These are phyloP conservation scores for Scutellaria galericulata DNA, from an alignment of 257 asterid genomes.

Conservation along the genomic window DNA sequence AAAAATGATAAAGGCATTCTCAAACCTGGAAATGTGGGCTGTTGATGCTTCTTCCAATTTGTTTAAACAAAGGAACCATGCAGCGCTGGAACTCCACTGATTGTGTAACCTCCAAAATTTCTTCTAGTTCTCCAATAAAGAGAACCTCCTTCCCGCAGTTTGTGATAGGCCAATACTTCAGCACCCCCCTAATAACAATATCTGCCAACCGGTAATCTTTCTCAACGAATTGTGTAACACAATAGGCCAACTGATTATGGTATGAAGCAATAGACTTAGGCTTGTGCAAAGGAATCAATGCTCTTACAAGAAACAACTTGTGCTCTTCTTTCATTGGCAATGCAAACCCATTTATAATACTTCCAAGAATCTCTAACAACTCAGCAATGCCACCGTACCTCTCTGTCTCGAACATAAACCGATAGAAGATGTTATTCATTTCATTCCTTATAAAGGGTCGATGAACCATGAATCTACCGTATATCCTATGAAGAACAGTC, in stretches of 20 bases:
- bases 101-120: slow-evolving; percentile 80
- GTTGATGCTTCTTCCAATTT: slow-evolving; percentile 78
- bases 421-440: slow-evolving; percentile 69
- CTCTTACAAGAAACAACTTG: slow-evolving; percentile 82
- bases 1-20: slow-evolving; percentile 10
- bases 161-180: slow-evolving; percentile 90
- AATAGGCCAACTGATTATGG: slow-evolving; percentile 82
- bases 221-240: slow-evolving; percentile 79
- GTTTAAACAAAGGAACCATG: slow-evolving; percentile 86
- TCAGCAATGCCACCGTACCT: slow-evolving; percentile 77
- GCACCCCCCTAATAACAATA: slow-evolving; percentile 68
- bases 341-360: slow-evolving; percentile 84
- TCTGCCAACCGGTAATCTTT: slow-evolving; percentile 89
- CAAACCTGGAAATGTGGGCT: slow-evolving; percentile 94
- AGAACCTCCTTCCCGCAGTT: slow-evolving; percentile 92
- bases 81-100: slow-evolving; percentile 79
- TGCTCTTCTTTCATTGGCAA: slow-evolving; percentile 98
- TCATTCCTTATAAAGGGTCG: slow-evolving; percentile 85
- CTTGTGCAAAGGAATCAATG: slow-evolving; percentile 93
- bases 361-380: slow-evolving; percentile 82
- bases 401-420: slow-evolving; percentile 85
- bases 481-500: slow-evolving; percentile 84
- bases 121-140: slow-evolving; percentile 88
- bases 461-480: slow-evolving; percentile 91
- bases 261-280: slow-evolving; percentile 63